Evolutionary conservation across 345 rosid genomes (phyloP), one percentile per base, ranked within the genome.

Genomic region (Hevea brasiliensis): DNA sequence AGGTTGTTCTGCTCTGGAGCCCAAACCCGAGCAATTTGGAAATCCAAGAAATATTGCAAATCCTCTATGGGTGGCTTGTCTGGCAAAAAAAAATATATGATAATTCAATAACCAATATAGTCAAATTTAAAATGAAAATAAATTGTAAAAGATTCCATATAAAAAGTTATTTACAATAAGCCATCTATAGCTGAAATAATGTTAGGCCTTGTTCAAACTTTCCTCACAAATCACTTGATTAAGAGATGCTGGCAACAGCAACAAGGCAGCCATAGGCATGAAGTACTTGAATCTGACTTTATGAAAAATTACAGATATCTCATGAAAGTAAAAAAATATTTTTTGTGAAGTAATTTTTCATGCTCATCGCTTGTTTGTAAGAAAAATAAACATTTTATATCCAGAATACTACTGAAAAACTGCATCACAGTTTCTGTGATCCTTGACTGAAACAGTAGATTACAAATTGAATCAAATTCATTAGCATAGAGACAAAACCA

Each of bases 21-120:
- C 99, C 99, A 95, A 65, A 87, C 86, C 78, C 83, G 86, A 72
- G 89, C 81, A 77, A 95, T 87, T 86, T 95, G 98, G 71, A 87
- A 95, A 74, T 95, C 96, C 85, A 91, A 83, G 85, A 95, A 95
- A 81, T 92, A 92, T 37, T 95, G 98, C 76, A 95, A 83, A 85
- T 95, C 99, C 85, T 92, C 98, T 0, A 95, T 87, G 0, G 97
- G 99, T 71, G 97, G 99, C 82, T 95, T 95, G 84, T 89, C 98
- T 95, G 87, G 74, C 73, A 27, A 66, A 72, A 62, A 29, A 58
- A 40, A 40, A 29, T 12, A 20, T 6, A 54, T 1, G 35, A 66
- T 21, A 65, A 18, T 74, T 72, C 77, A 65, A 75, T 10, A n/a
- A 48, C 29, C 32, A 24, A 73, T 20, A 7, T 14, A 20, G 55